Conservation (phyloP, 2,329 filamentous ascomycete genomes). For the Aspergillus sp. region DNA sequence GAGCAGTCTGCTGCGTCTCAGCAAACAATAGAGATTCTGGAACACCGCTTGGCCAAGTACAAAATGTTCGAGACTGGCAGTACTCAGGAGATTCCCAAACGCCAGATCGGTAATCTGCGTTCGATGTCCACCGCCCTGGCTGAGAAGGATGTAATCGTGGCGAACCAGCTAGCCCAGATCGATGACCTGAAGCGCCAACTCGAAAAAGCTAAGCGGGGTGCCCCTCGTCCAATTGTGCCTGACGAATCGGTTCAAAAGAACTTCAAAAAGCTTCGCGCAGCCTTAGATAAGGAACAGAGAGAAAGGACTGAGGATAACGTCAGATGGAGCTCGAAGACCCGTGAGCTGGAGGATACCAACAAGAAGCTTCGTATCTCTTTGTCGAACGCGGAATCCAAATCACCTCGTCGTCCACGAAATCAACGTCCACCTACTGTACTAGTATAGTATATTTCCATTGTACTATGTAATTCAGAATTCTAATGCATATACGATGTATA, state of each 20-base stretch:
- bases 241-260: slow-evolving; percentile 4
- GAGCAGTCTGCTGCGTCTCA: slow-evolving; percentile 2
- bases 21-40: slow-evolving; percentile 6
- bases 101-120: slow-evolving; percentile 5
- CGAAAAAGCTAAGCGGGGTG: slow-evolving; percentile 1
- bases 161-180: slow-evolving; percentile 8
- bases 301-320: slow-evolving; percentile 11
- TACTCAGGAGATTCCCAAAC: slow-evolving; percentile 10
- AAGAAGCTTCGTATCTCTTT: slow-evolving; percentile 12
- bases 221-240: not conserved
- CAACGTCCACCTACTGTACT: not conserved
- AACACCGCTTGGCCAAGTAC: slow-evolving; percentile 8
- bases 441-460: no score
- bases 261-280: slow-evolving; percentile 7
- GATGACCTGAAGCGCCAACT: slow-evolving; percentile 8
- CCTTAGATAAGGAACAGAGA: slow-evolving; percentile 8
- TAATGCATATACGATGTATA: no score
- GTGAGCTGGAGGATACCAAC: slow-evolving; percentile 11
- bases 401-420: not conserved
- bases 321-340: slow-evolving; percentile 6
- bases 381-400: slow-evolving; percentile 7
- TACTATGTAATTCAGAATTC: no score
- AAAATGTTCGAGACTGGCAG: not conserved
- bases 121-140: slow-evolving; percentile 10
- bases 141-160: slow-evolving; percentile 7